Conservation (phyloP, 768 basidiomycete genomes). For the Hericium rajendrae region DNA sequence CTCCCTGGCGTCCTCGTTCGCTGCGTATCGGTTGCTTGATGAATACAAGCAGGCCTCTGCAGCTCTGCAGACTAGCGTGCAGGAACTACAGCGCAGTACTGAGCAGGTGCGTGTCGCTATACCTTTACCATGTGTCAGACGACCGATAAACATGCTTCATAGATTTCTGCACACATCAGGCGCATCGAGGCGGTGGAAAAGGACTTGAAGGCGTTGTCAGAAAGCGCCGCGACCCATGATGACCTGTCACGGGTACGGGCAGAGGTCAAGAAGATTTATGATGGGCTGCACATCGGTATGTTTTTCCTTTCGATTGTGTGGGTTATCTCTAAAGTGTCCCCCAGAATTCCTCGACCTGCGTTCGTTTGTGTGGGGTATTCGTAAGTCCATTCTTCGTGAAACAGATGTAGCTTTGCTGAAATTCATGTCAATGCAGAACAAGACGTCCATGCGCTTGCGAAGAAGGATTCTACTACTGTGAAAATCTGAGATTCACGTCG, state of each 20-base stretch:
- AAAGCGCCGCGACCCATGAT: slow-evolving; percentile 63
- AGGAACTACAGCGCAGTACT: slow-evolving; percentile 76
- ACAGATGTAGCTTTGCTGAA: neutral
- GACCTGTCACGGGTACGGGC: slow-evolving; percentile 66
- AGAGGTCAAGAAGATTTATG: slow-evolving; percentile 83
- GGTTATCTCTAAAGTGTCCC: neutral
- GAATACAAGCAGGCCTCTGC: slow-evolving; percentile 86
- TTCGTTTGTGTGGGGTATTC: slow-evolving; percentile 80
- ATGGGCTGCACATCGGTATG: slow-evolving; percentile 72
- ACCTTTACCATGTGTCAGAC: neutral
- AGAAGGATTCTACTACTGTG: slow-evolving; percentile 54
- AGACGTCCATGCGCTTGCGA: slow-evolving; percentile 65
- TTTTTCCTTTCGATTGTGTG: slow-evolving; percentile 5
- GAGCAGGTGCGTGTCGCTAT: slow-evolving; percentile 46
- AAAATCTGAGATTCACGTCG: slow-evolving; percentile 19
- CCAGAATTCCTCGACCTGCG: slow-evolving; percentile 75
- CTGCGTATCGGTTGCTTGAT: slow-evolving; percentile 81
- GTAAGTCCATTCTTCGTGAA: slow-evolving; percentile 36
- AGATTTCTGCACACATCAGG: slow-evolving; percentile 79
- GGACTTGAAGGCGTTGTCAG: slow-evolving; percentile 67
- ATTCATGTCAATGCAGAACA: slow-evolving; percentile 42
- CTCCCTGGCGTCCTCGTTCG: slow-evolving; percentile 78
- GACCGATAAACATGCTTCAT: neutral
- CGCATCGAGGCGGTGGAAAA: slow-evolving; percentile 86
- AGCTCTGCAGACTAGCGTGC: slow-evolving; percentile 79